Conservation (phyloP, 1,284 basidiomycete species). For the Ustilago cynodontis region DNA sequence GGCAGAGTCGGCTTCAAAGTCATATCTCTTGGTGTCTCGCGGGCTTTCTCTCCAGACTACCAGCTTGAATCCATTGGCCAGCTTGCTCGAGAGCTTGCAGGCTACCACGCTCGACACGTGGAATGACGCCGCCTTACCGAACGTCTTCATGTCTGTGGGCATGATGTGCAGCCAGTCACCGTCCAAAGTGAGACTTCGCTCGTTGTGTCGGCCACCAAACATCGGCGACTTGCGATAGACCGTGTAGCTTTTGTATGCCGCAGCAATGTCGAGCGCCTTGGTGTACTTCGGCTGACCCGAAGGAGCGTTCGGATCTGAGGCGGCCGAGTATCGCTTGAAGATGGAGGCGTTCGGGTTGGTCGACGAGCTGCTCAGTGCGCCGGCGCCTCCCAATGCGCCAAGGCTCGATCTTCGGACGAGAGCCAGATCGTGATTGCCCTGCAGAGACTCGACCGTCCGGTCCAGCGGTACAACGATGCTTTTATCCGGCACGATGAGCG, state of each 20-base stretch:
- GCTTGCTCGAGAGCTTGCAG: conserved; percentile 85
- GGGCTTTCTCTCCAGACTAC: conserved; percentile 80
- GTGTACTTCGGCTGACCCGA: conserved; percentile 73
- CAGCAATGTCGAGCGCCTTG: conserved; percentile 63
- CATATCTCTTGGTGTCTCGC: conserved; percentile 82
- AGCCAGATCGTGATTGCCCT: conserved; percentile 85
- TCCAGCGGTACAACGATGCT: conserved; percentile 88
- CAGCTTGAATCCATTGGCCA: conserved; percentile 85
- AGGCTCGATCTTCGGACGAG: conserved; percentile 77
- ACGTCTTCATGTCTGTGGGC: conserved; percentile 70
- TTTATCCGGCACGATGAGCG: conserved; percentile 61
- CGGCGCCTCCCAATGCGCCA: conserved; percentile 69
- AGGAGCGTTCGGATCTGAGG: conserved; percentile 76
- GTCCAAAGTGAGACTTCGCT: conserved; percentile 91
- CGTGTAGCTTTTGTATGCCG: conserved; percentile 87
- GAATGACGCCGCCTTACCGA: conserved; percentile 80
- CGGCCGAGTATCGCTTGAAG: conserved; percentile 72
- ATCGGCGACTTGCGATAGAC: conserved; percentile 91
- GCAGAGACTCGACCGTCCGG: conserved; percentile 91
- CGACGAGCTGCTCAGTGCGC: conserved; percentile 71
- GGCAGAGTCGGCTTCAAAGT: conserved; percentile 93
- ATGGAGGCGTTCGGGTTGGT: conserved; percentile 84
- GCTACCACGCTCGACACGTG: conserved; percentile 88
- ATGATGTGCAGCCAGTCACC: conserved; percentile 86
- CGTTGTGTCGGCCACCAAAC: conserved; percentile 82